Percentiles rank a stretch among this genome's conserved stretches.
phyloP scores from a whole-genome alignment of 2,329 filamentous ascomycete species.

The Penicillium sp. region DNA sequence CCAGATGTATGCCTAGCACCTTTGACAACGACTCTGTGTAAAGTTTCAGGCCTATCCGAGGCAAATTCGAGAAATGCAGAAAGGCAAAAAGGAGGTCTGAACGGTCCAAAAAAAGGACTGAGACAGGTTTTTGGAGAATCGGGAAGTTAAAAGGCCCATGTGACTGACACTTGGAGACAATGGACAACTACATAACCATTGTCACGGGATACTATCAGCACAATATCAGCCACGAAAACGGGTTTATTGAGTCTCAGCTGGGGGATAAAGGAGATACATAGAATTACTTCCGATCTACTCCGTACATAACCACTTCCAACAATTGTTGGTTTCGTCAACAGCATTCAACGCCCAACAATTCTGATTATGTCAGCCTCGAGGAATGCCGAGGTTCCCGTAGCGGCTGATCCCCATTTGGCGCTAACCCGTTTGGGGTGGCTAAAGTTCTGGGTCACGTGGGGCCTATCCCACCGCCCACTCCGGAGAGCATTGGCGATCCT shows the following conservation, averaged over 20 bases:
- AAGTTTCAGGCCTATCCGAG: background rate
- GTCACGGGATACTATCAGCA: conserved; percentile 5
- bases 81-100: conserved; percentile 10
- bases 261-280: too few relatives aligned
- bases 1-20: conserved; percentile 15
- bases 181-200: conserved; percentile 10
- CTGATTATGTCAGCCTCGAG: conserved; percentile 13
- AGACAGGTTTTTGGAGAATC: conserved; percentile 15
- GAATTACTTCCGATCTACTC: background rate
- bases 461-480: conserved; percentile 1
- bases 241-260: background rate
- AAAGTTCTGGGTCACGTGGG: conserved; percentile 1
- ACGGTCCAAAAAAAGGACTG: conserved; percentile 1
- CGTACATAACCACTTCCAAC: background rate
- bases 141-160: conserved; percentile 28
- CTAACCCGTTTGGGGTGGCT: conserved; percentile 6
- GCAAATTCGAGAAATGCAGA: conserved; percentile 7
- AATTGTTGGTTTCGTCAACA: conserved; percentile 6
- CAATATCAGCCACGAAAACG: background rate
- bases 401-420: conserved; percentile 14
- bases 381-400: conserved; percentile 18
- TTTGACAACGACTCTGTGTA: conserved; percentile 7
- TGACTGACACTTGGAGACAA: conserved; percentile 29
- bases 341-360: conserved; percentile 19
- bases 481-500: conserved; percentile 4